Evolutionary conservation across 805 yeast species (phyloP), one percentile per base, ranked within the genome.

Genomic region (Candida oleophila): DNA sequence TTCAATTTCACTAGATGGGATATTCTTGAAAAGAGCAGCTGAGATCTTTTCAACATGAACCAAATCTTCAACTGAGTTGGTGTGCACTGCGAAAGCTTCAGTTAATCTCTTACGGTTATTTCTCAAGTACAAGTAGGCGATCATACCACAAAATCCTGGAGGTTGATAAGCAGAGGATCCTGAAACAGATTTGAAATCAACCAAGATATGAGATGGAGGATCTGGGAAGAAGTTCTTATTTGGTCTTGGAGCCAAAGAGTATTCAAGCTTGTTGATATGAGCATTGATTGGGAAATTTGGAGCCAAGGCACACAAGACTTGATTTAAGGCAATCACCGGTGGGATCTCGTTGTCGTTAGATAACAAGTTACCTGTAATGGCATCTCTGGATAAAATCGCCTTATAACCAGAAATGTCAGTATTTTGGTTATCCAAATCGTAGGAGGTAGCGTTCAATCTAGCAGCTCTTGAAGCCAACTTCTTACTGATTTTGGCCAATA

Each of bases 21-120:
- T 77, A 55, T 89, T 85, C 56, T 82, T 77, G 63, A 89, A 89
- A 44, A 89, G 66, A 2, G 94, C 94, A 8, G 92, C 90, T 39
- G 90, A 81, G 32, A 88, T 73, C 54, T 81, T 83, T 48, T 85
- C 87, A 47, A 87, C 71, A 44, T 68, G 65, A 21, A 79, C 76
- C 21, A 81, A 68, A 40, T 77, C 81, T 43, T 80, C 79, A 14
- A 78, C 79, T 1, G 85, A 72, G 43, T 74, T 71, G 39, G 89
- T 80, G 50, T 79, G 78, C 41, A 88, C 81, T 3, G 86, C 81
- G 66, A 86, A 88, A 0, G 95, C 85, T 65, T 89, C 96, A 0
- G 96, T 85, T 45, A 89, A 68, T 53, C 87, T 72, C 57, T 73
- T 78, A 44, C 76, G 76, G 22, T 78, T 72, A 50, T 82, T 84